Base-by-base conservation (phyloP, 1,284 basidiomycete genomes). In the Malassezia globosa region DNA sequence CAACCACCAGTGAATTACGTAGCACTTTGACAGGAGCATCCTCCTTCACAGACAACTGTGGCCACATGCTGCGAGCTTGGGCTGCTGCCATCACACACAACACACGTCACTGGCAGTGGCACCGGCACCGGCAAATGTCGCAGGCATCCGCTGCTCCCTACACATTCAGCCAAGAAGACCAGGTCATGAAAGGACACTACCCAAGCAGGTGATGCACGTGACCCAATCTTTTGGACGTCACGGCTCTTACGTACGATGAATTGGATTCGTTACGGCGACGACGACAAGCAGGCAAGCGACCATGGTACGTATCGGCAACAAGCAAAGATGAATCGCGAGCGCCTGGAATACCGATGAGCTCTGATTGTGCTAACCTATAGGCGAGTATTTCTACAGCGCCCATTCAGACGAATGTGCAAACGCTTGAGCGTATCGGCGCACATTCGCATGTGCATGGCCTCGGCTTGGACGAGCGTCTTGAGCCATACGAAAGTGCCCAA, bases 381-480 rank as follows among this genome's bases (percentile, higher is more conserved):
- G 63, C 63, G 31, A 58, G 58, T 42, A 65, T 66, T 48, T 55
- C 58, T n/a, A 66, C 63, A 34, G 58, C 61, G 6, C 58, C 59
- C 13, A 58, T 55, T 27, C 44, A 52, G 31, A 42, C 45, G 14
- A 64, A 58, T 31, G 58, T 66, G 35, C 65, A 67, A 51, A 64
- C 60, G 7, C 53, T 66, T 26, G 67, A 70, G 46, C 54, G 67
- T 33, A 70, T 70, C 39, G 67, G 67, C 21, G 61, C 64, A 6
- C 67, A 70, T 50, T 66, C 64, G 16, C 67, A 70, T 31, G 29
- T 31, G 29, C 29, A 16, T 89, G 94, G 90, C 2, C 79, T 97
- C 22, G 92, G 92, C 3, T 81, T 97, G 45, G 90, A 95, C 69
- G 86, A 77, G 37, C 73, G 87, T 60, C 79, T 96, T 54, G 88